These are phyloP conservation scores for Coniochaeta hoffmannii DNA, from an alignment of 2,329 filamentous ascomycete species.

Conservation along the genomic window DNA sequence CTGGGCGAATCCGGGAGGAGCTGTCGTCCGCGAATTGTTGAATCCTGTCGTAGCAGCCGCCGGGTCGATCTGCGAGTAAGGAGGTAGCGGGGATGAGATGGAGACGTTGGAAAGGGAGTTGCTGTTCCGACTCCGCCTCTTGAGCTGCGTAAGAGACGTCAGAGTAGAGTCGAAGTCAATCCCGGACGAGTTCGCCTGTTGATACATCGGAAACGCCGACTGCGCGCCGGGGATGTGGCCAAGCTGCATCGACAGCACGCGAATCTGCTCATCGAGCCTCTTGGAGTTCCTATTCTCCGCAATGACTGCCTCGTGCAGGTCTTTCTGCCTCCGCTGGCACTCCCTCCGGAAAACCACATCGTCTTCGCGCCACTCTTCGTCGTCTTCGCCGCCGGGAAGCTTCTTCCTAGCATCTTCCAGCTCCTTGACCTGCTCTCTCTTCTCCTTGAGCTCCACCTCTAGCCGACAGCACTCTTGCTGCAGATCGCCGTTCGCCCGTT, in stretches of 20 bases:
- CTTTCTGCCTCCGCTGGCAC: slow-evolving; percentile 46
- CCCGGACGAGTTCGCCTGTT: slow-evolving; percentile 33
- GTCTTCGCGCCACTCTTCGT: slow-evolving; percentile 46
- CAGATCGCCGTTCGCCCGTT: slow-evolving; percentile 48
- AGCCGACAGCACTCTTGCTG: slow-evolving; percentile 58
- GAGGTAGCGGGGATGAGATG: slow-evolving; percentile 26
- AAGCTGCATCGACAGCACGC: slow-evolving; percentile 39
- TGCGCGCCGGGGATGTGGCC: slow-evolving; percentile 21
- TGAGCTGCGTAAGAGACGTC: slow-evolving; percentile 30
- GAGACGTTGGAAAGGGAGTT: slow-evolving; percentile 37
- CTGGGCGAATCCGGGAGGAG: slow-evolving; percentile 42
- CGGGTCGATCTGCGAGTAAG: slow-evolving; percentile 31
- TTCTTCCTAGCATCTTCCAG: slow-evolving; percentile 64
- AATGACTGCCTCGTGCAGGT: slow-evolving; percentile 42
- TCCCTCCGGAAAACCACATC: slow-evolving; percentile 45
- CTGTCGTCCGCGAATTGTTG: slow-evolving; percentile 28
- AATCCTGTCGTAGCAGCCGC: slow-evolving; percentile 38
- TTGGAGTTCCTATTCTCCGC: slow-evolving; percentile 39
- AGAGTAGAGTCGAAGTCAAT: slow-evolving; percentile 49
- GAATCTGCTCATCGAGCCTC: slow-evolving; percentile 39
- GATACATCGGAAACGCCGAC: slow-evolving; percentile 30
- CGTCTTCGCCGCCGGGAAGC: slow-evolving; percentile 52
- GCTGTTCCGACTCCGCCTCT: slow-evolving; percentile 40
- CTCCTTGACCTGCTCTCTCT: slow-evolving; percentile 62
- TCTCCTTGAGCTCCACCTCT: slow-evolving; percentile 67